Base-by-base conservation (phyloP, 306 rosid genomes). In the Potentilla sterilis region DNA sequence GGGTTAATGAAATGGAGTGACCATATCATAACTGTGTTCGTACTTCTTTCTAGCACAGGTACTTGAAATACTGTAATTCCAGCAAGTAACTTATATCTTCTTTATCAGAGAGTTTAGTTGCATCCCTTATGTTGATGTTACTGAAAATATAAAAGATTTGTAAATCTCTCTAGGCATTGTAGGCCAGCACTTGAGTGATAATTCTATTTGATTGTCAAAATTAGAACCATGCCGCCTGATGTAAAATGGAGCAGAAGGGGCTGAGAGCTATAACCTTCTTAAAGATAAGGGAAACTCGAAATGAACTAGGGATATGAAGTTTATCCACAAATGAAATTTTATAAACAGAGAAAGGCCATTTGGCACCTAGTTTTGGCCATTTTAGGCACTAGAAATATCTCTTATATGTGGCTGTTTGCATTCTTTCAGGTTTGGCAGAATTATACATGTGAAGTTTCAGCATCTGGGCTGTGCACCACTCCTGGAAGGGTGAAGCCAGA, bases 401-500 rank as follows among this genome's bases (percentile, higher is more conserved):
- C 40, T 44, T 11, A 52, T 10, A 73, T 49, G 43, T n/a, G 64
- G 42, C 80, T 75, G 13, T 28, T 34, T 43, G 73, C 77, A 82
- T 52, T 28, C 24, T 74, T 83, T 69, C 92, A 92, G 99, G 96
- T 88, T 42, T 95, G 99, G 99, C 77, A 89, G 88, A 87, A 81
- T 19, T 90, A 84, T 58, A 90, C 68, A 68, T 95, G 99, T 46
- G 73, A 83, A 79, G 92, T 87, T 38, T 89, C 96, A 70, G 88
- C 77, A 82, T 64, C 70, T 24, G 96, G 91, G 18, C 4, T 75
- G 49, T 95, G 99, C 86, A 78, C 70, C 54, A 90, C 90, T 3
- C 83, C 77, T 0, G 99, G 99, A 13, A 89, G 99, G 85, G 96
- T 92, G 77, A 90, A 87, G 40, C 99, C 97, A 0, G 84, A 77